phyloP scores from a whole-genome alignment of 2,329 filamentous ascomycete species.

The Epichloe glyceriae region DNA sequence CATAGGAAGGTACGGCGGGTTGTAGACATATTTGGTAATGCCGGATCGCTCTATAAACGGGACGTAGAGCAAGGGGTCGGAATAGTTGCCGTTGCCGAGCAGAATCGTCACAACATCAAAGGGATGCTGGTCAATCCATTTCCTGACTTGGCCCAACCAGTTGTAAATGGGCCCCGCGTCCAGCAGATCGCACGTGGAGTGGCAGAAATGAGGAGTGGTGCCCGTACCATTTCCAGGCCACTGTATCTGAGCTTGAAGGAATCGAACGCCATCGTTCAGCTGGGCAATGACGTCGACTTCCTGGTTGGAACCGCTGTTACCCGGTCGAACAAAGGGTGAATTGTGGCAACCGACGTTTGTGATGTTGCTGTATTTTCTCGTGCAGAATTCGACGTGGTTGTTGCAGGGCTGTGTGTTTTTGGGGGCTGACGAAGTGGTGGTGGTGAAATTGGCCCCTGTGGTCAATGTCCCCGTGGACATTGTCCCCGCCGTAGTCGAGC shows the following conservation, averaged over 20 bases:
- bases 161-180: constrained; percentile 66
- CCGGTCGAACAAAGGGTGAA: constrained; percentile 58
- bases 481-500: constrained; percentile 21
- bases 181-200: constrained; percentile 70
- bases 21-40: constrained; percentile 60
- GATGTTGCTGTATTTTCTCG: constrained; percentile 67
- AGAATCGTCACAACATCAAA: constrained; percentile 83
- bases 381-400: constrained; percentile 63
- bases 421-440: constrained; percentile 26
- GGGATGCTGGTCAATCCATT: constrained; percentile 64
- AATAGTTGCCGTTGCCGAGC: constrained; percentile 71
- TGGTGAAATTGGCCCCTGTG: constrained; percentile 25
- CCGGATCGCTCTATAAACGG: constrained; percentile 59
- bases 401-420: constrained; percentile 73
- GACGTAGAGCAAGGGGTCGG: constrained; percentile 49
- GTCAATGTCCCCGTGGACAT: constrained; percentile 23
- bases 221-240: constrained; percentile 35
- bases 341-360: constrained; percentile 71
- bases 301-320: constrained; percentile 69
- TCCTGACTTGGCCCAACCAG: constrained; percentile 55
- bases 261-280: constrained; percentile 62
- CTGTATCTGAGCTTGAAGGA: constrained; percentile 52
- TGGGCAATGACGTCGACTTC: constrained; percentile 52
- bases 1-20: constrained; percentile 59
- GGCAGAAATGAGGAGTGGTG: constrained; percentile 57